Conservation (phyloP, 495 filamentous ascomycete genomes). For the Penicillium pulvis region DNA sequence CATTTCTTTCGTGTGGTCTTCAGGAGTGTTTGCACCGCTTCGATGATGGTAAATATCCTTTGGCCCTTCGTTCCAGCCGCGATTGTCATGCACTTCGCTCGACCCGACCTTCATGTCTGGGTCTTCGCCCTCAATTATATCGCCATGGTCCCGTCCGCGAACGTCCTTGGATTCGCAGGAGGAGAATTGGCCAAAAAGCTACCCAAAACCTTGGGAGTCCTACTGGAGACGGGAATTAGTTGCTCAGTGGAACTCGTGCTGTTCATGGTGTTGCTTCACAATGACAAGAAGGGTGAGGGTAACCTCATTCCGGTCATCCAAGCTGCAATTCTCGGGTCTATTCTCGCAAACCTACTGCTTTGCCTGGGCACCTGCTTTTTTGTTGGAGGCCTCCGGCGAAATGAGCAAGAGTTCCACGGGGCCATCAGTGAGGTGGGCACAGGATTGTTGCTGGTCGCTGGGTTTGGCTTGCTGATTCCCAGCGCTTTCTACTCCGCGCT, state of each 20-base stretch:
- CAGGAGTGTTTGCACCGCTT: conserved; percentile 56
- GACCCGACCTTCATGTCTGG: conserved; percentile 60
- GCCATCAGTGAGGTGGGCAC: conserved; percentile 80
- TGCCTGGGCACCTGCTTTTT: conserved; percentile 81
- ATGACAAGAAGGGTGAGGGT: conserved; percentile 31
- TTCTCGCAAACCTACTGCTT: conserved; percentile 75
- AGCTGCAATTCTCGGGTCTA: conserved; percentile 79
- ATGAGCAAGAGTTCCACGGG: conserved; percentile 70
- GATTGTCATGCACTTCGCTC: conserved; percentile 63
- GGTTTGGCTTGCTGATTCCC: conserved; percentile 80
- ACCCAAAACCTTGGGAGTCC: conserved; percentile 73
- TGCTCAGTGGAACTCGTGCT: conserved; percentile 81
- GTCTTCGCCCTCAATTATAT: conserved; percentile 74
- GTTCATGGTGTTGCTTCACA: conserved; percentile 68
- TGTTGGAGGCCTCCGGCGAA: conserved; percentile 66
- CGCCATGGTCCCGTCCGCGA: conserved; percentile 87
- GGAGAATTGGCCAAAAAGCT: conserved; percentile 80
- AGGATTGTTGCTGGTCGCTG: conserved; percentile 78
- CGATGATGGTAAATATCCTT: conserved; percentile 65
- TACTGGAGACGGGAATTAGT: conserved; percentile 75
- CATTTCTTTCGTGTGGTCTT: conserved; percentile 64
- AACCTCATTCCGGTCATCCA: conserved; percentile 72
- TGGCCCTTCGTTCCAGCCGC: conserved; percentile 76
- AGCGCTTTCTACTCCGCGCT: conserved; percentile 73
- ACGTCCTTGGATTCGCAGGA: conserved; percentile 82